Evolutionary conservation across 768 basidiomycete species (phyloP), one percentile per base, ranked within the genome.

Genomic region (Collybia nuda): DNA sequence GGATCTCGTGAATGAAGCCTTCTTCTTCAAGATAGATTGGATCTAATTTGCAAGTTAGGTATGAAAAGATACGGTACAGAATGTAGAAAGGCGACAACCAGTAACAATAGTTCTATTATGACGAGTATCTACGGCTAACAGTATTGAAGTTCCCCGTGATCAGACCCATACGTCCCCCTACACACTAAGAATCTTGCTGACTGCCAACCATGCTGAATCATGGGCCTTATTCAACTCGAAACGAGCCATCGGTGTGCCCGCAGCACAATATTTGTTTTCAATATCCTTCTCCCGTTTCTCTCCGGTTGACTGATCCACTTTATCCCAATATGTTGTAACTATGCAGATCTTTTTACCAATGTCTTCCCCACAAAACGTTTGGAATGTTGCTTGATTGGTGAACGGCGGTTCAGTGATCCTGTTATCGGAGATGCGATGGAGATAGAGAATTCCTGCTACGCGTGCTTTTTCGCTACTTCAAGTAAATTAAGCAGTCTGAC

Each of bases 261-360:
- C 37, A n/a, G 19, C 44, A 46, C 44, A 46, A 37, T 46, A 46
- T 12, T 37, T 46, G 8, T 18, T 37, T 11, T 24, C 37, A 14
- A 46, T 46, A 23, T 46, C 44, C 21, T 36, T 23, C 32, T 46
- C 44, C 24, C 44, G 44, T n/a, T 22, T 21, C 14, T 21, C 19
- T 5, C 35, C 44, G 24, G 37, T 12, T 23, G 35, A 32, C n/a
- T 46, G 21, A 23, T 23, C 5, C 11, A 46, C 44, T 36, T 17
- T 21, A 46, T 46, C 44, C 44, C 44, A 46, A 22, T 36, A 28
- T 46, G 44, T 46, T 22, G 44, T 46, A 15, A 37, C 37, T 36
- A 46, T 23, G 37, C 44, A 46, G 19, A 46, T 46, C 18, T 35
- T 46, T 37, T 23, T 32, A 12, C 44, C 44, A 21, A 46, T n/a